Base-by-base conservation (phyloP, 169 alveolate genomes). In the Plasmodium ovale region DNA sequence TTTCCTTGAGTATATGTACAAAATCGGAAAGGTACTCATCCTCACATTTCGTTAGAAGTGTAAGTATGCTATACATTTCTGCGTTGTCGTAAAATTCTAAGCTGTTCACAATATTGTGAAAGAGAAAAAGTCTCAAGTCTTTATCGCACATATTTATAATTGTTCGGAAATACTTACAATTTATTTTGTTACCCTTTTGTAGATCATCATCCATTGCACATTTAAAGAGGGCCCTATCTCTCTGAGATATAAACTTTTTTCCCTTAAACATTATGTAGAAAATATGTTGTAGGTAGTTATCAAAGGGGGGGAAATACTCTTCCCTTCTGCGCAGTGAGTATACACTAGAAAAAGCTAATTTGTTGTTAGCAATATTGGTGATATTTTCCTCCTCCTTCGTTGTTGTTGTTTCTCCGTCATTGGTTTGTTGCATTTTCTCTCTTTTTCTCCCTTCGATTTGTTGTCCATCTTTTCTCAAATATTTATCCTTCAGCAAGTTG, bases 161-260 rank as follows among this genome's bases (percentile, higher is more conserved):
- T 7, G 25, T 25, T 16, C 33, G 59, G 62, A 77, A 51, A 51
- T 44, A 19, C 19, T 47, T 27, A 23, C 35, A 23, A 29, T 56
- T 25, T 44, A 77, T 54, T 37, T 77, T 77, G 21, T 68, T 67
- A 54, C 47, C 42, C 10, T 44, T 77, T 31, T 7, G 10, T 33
- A 77, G 12, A 31, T 77, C 79, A 12, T 37, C 47, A 37, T 62
- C 62, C n/a, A 77, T 39, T 25, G 62, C 59, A 37, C 31, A 29
- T 64, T 62, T 59, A 37, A 77, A 54, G 25, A 77, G 25, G 16
- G 68, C 27, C 37, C 65, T 60, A 54, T 77, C 88, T 1, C 39
- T n/a, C 59, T 60, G 74, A n/a, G 69, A 42, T 35, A 77, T 65
- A 53, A 60, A 42, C 19, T 77, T 77, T 67, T 77, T 77, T 31